Conservation (phyloP, 2,329 filamentous ascomycete species). For the Neonectria neomacrospora region DNA sequence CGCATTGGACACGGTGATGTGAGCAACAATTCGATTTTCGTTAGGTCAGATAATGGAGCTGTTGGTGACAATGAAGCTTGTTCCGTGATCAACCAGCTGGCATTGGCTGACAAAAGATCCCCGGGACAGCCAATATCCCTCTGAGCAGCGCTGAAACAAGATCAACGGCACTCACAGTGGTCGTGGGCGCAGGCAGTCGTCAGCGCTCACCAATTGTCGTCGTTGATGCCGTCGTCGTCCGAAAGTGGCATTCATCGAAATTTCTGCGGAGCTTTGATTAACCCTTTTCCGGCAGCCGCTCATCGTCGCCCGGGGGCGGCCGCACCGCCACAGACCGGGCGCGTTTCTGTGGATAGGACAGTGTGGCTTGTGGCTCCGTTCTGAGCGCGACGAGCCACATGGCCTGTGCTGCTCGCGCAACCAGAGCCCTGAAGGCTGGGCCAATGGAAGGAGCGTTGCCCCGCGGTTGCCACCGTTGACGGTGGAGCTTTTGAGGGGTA, state of each 20-base stretch:
- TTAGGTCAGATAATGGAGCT: constrained; percentile 26
- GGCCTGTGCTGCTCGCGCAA: constrained; percentile 36
- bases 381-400: constrained; percentile 46
- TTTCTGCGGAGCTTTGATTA: constrained; percentile 44
- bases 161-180: constrained; percentile 27
- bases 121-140: constrained; percentile 24
- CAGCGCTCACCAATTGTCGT: constrained; percentile 33
- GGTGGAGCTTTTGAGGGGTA: constrained; percentile 36
- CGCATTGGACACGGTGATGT: constrained; percentile 32
- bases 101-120: constrained; percentile 25
- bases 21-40: constrained; percentile 29
- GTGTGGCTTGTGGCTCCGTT: constrained; percentile 21
- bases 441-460: constrained; percentile 66
- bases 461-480: constrained; percentile 67
- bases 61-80: constrained; percentile 26
- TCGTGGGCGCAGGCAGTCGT: constrained; percentile 30
- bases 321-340: constrained; percentile 39
- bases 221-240: constrained; percentile 28
- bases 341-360: constrained; percentile 24
- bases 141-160: constrained; percentile 12
- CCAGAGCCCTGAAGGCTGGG: constrained; percentile 34
- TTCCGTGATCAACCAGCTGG: constrained; percentile 11
- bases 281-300: constrained; percentile 37
- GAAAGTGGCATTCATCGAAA: constrained; percentile 37
- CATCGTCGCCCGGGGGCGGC: background rate